Percentiles rank a stretch among this genome's conserved stretches.
phyloP scores from a whole-genome alignment of 345 rosid genomes.

The Melastoma malabathricum region DNA sequence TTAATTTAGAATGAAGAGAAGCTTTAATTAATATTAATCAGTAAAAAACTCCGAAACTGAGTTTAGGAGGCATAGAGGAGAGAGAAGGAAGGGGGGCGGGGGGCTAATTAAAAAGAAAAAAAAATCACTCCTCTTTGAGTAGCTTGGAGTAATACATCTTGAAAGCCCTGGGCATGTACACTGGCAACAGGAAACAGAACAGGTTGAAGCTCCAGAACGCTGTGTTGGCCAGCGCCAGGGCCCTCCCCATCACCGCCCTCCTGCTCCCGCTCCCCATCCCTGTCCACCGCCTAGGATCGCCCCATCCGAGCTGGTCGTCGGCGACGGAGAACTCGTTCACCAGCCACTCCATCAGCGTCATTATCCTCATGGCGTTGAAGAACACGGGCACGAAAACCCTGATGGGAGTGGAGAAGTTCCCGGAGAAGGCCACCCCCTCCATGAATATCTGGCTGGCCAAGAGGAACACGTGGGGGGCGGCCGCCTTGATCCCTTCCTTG shows the following conservation, averaged over 20 bases:
- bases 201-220: slow-evolving; percentile 84
- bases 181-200: slow-evolving; percentile 71
- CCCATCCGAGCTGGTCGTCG: slow-evolving; percentile 1
- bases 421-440: slow-evolving; percentile 68
- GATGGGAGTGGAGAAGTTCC: slow-evolving; percentile 51
- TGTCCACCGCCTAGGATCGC: slow-evolving; percentile 1
- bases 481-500: slow-evolving; percentile 52
- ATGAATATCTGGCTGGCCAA: slow-evolving; percentile 64
- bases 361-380: slow-evolving; percentile 58
- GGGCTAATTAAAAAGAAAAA: too few relatives aligned
- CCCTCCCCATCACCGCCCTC: slow-evolving; percentile 44
- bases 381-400: slow-evolving; percentile 65
- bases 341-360: slow-evolving; percentile 58
- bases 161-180: slow-evolving; percentile 70
- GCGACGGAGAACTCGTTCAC: slow-evolving; percentile 27
- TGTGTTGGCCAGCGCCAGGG: slow-evolving; percentile 52
- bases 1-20: too few relatives aligned
- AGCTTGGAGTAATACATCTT: slow-evolving; percentile 31
- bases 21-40: too few relatives aligned
- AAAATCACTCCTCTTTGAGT: too few relatives aligned
- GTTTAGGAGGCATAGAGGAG: too few relatives aligned
- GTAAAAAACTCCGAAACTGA: too few relatives aligned
- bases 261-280: slow-evolving; percentile 16
- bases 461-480: slow-evolving; percentile 75
- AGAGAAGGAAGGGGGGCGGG: too few relatives aligned